Evolutionary conservation across 495 filamentous ascomycete species (phyloP).

Genomic region (Podospora bellae-mahoneyi): DNA sequence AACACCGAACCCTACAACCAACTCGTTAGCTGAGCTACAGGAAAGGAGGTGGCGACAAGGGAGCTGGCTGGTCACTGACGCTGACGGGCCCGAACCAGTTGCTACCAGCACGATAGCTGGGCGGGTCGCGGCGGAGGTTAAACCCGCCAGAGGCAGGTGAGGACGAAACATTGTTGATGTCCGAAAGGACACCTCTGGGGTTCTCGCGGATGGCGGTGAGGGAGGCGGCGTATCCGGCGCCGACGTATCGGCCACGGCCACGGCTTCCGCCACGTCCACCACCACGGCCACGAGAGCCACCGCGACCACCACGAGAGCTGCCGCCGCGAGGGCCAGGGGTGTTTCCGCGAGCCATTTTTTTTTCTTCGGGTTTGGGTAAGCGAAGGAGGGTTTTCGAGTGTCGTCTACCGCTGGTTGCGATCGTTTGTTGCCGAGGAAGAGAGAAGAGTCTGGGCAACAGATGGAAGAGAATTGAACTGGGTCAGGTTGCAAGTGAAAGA

Average conservation of each 20-base stretch:
- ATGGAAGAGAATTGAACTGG: not conserved
- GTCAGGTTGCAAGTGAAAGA: not conserved
- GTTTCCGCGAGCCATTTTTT: not conserved
- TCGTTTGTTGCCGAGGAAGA: not conserved
- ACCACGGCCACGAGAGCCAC: not conserved
- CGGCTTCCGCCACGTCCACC: not conserved
- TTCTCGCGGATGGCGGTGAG: not conserved
- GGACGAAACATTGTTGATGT: not conserved
- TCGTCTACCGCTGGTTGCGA: not conserved
- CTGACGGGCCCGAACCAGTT: not conserved
- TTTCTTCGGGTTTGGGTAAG: not conserved
- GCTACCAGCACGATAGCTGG: not conserved
- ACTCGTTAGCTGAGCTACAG: not conserved
- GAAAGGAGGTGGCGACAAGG: not conserved
- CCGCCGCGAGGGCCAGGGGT: not conserved
- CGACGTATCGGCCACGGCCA: not conserved
- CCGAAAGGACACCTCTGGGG: not conserved
- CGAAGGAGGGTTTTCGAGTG: not conserved
- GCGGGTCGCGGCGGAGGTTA: not conserved
- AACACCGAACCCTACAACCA: not conserved
- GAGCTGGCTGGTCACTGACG: not conserved
- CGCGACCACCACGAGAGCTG: not conserved
- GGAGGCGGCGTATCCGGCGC: not conserved
- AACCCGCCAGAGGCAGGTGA: not conserved
- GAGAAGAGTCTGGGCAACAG: not conserved